Base-by-base conservation (phyloP, 108 stramenopile genomes). In the Skeletonema costatum region DNA sequence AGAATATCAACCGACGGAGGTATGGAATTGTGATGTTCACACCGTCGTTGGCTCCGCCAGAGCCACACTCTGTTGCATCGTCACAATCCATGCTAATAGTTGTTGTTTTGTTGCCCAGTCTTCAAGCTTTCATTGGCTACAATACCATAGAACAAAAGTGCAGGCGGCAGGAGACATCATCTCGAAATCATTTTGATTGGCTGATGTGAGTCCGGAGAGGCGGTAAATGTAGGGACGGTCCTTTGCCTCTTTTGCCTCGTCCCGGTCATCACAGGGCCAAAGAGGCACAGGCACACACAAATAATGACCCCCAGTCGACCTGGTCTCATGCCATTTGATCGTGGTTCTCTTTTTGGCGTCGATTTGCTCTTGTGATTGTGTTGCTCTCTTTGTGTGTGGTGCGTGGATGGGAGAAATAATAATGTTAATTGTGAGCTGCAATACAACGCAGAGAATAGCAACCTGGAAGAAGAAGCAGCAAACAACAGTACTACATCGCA, bases 1-100 rank as follows among this genome's bases (percentile, higher is more conserved):
- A 77, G 59, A 51, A 77, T 12, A 70, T 70, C 62, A 77, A 39
- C 13, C 76, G 61, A 36, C 48, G 68, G 48, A 77, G 76, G 61
- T 77, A 77, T 41, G 76, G 53, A 56, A 56, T 56, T 25, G 53
- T 56, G 25, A 25, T n/a, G 25, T 56, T 56, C 21, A 25, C 25
- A 29, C 25, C 25, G 8, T 29, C 53, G 17, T 56, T 25, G 21
- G 53, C 21, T 56, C 53, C 25, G 10, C 25, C 25, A 25, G 53
- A 56, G 53, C 53, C 25, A 7, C 53, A 7, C 53, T 56, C 53
- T 10, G 53, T 25, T 8, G 6, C 21, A 25, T 8, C 53, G 21
- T 25, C 19, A 10, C 6, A 7, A 25, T 56, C 53, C 53, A 56
- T 56, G 53, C 53, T 25, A 29, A 21, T 56, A 25, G 25, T n/a